Percentiles rank a stretch among this genome's conserved stretches.
phyloP scores from a whole-genome alignment of 106 monocot species.

The Dendrobium nobile region DNA sequence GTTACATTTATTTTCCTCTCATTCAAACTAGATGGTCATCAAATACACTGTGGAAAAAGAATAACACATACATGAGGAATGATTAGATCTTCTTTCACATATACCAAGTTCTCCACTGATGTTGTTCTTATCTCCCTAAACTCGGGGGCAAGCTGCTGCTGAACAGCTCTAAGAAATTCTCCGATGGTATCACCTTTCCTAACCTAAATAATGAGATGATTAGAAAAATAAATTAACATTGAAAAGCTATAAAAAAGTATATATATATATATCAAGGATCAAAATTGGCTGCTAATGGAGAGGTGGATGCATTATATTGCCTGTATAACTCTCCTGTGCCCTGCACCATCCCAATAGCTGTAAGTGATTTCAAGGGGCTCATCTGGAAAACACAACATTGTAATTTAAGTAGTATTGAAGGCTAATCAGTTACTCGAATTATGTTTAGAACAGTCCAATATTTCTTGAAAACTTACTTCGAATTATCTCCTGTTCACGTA shows the following conservation, averaged over 20 bases:
- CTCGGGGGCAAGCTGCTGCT: constrained; percentile 94
- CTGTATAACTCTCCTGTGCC: constrained; percentile 88
- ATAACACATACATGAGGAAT: constrained; percentile 73
- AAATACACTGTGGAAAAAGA: constrained; percentile 5
- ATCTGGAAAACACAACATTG: constrained; percentile 43
- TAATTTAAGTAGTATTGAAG: background rate
- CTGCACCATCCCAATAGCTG: constrained; percentile 99
- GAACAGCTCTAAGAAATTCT: constrained; percentile 93
- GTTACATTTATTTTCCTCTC: background rate
- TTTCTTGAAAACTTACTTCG: constrained; percentile 43
- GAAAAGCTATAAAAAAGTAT: background rate
- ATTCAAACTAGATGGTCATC: background rate
- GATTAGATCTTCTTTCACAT: constrained; percentile 98
- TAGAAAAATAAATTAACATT: background rate
- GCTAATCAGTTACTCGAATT: background rate
- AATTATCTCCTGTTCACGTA: constrained; percentile 82
- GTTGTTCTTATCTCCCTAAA: constrained; percentile 92
- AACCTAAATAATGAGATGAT: constrained; percentile 32
- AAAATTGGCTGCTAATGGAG: background rate
- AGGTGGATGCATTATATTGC: constrained; percentile 11
- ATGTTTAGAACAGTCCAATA: background rate
- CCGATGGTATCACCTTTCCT: constrained; percentile 93
- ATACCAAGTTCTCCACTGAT: constrained; percentile 90
- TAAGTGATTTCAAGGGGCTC: constrained; percentile 96
- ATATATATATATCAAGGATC: background rate